A percentile compares a stretch with the other conserved stretches of the same genome.
Evolutionary conservation across 2,329 filamentous ascomycete genomes (phyloP).

Genomic region (Neonectria neomacrospora): DNA sequence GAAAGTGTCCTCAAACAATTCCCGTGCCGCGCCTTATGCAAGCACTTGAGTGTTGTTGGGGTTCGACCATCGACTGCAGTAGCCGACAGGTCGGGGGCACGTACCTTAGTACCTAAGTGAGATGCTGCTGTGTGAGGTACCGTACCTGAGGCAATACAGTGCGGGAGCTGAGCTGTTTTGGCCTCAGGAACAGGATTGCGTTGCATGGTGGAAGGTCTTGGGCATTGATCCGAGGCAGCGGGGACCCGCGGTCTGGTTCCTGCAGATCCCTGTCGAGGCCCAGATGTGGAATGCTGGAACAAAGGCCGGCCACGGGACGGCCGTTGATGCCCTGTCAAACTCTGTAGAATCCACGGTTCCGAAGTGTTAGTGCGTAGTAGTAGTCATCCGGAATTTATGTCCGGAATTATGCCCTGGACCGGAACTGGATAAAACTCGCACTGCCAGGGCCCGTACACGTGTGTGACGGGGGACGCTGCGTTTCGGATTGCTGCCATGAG

Average conservation of each 20-base stretch:
- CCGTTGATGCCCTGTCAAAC: constrained; percentile 14
- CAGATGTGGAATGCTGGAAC: constrained; percentile 11
- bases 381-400: constrained; percentile 9
- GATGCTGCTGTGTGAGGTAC: constrained; percentile 5
- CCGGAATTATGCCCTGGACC: constrained; percentile 24
- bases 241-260: constrained; percentile 26
- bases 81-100: constrained; percentile 2
- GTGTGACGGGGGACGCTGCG: constrained; percentile 35
- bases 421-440: background rate
- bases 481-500: constrained; percentile 36
- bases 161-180: background rate
- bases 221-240: constrained; percentile 27
- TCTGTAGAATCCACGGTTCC: background rate
- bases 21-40: constrained; percentile 23
- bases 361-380: background rate
- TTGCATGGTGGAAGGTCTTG: constrained; percentile 6
- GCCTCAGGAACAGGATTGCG: background rate
- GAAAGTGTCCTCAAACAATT: constrained; percentile 12
- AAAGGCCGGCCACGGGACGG: constrained; percentile 3
- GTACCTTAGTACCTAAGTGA: constrained; percentile 15
- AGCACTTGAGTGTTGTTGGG: constrained; percentile 19
- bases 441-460: constrained; percentile 36
- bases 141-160: constrained; percentile 16
- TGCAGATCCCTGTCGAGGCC: constrained; percentile 17
- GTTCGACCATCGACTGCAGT: background rate